Base-by-base conservation (phyloP, 2,329 filamentous ascomycete genomes). In the Penicillium aurantiogriseum region DNA sequence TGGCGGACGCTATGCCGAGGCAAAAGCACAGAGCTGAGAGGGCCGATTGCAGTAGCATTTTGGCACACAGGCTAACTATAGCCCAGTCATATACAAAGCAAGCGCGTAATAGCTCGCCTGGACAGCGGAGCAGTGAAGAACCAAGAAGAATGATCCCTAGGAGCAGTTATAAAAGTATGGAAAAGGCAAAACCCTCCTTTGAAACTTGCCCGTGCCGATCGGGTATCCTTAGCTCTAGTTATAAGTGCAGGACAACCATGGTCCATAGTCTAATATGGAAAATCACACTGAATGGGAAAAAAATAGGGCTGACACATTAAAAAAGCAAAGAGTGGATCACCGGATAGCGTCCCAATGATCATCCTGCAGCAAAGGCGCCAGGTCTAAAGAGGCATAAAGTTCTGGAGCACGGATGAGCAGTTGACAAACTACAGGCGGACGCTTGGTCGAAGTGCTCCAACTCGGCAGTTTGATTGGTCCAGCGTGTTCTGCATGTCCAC, bases 261-360 rank as follows among this genome's bases (percentile, higher is more conserved):
- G 17, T 27, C n/a, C 17, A 15, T 10, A 11, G 40, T n/a, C 27
- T 36, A 15, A 23, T 25, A 46, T 29, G 17, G 27, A 33, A n/a
- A 23, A 17, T 35, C 43, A 39, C 9, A 40, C 35, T 4, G 40
- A 51, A 31, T n/a, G 36, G 2, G 2, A 5, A 33, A 33, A 52
- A 35, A 40, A 25, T 17, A 43, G 36, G 46, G 7, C 35, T 43
- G 40, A 39, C 21, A 42, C 44, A 40, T 17, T 36, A 21, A 46
- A 44, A 29, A 36, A 52, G 51, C 21, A 43, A 35, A 38, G 9
- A 40, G 59, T 61, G 59, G 61, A 57, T 59, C 61, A 49, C 52
- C 58, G 40, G 50, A 40, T 11, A 36, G 25, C 23, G 23, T 42
- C 17, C 51, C 57, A 62, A 57, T 62, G 46, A 53, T 29, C 23